Conservation (phyloP, 75 land plant genomes). For the Pseudotsuga menziesii region DNA sequence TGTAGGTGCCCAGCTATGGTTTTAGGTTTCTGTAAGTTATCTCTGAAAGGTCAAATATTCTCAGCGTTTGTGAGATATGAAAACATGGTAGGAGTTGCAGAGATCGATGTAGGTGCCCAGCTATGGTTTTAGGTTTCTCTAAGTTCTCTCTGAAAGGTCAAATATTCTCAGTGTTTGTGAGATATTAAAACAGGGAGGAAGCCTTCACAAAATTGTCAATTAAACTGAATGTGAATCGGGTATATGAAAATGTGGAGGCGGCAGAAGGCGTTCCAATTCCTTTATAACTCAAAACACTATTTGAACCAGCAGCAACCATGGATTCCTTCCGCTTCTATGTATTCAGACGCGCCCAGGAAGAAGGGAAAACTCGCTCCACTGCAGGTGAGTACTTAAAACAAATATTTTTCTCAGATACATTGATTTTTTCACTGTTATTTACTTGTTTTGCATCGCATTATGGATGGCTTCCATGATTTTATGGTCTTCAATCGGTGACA, state of each 20-base stretch:
- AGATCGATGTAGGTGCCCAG: too few relatives aligned
- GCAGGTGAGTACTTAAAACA: background rate
- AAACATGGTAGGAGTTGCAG: too few relatives aligned
- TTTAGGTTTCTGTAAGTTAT: too few relatives aligned
- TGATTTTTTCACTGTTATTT: background rate
- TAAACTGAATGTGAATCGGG: too few relatives aligned
- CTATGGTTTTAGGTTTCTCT: too few relatives aligned
- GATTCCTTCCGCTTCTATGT: background rate
- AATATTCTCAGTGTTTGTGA: too few relatives aligned
- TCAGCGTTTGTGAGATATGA: too few relatives aligned
- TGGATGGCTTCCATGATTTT: background rate
- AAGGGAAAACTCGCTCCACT: conserved; percentile 12
- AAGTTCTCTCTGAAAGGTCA: too few relatives aligned
- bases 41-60: too few relatives aligned
- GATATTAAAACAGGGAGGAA: too few relatives aligned
- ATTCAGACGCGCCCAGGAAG: conserved; percentile 2
- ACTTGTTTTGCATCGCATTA: background rate
- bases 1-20: too few relatives aligned
- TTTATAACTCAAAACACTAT: background rate
- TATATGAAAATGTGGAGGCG: conserved; percentile 4
- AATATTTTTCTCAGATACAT: background rate
- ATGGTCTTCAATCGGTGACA: background rate
- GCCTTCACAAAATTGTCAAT: too few relatives aligned
- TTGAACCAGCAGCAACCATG: background rate
- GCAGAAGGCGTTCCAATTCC: background rate